Base-by-base conservation (phyloP, 2,329 filamentous ascomycete genomes). In the Coniochaeta hoffmannii region DNA sequence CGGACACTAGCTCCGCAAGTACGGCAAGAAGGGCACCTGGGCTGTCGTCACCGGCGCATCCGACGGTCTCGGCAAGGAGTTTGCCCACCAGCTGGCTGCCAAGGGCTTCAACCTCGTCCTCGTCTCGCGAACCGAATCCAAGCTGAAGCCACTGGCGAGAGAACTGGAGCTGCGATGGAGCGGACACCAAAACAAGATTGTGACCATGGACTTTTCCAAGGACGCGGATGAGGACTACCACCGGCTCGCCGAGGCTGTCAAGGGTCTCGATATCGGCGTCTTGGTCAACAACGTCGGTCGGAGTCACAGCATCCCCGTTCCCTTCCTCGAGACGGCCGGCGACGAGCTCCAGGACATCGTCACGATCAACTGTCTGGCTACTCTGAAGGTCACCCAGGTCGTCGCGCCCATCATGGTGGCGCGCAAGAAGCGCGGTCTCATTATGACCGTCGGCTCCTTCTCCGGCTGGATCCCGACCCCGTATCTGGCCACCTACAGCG, bases 401-500 rank as follows among this genome's bases (percentile, higher is more conserved):
- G 79, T 99, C 41, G 87, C 88, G 0, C 92, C 94, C 0, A 85
- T 88, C 58, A 91, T 99, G 84, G 82, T 89, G 58, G 79, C 87
- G 69, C 88, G 92, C 65, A 90, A 89, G 74, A 90, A 89, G 73
- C 85, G 86, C 56, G 94, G 95, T 24, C 79, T 99, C 34, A 90
- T 99, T 66, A 78, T 99, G 55, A 99, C 93, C 57, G 97, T 99
- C 92, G 94, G 93, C 50, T 97, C 92, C 11, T 96, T 97, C 68
- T 94, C 88, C 59, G 95, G 94, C 62, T 87, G 95, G 73, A 83
- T 94, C 58, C 94, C 94, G 8, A 96, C 90, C 0, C 92, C 95
- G 6, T 85, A 94, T 55, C 82, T 99, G 46, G 94, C 94, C 12
- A 97, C 94, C 3, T 99, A 99, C 79, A 95, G 90, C 46, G 94